Evolutionary conservation across 2,329 filamentous ascomycete species (phyloP), one percentile per base, ranked within the genome.

Genomic region (Colletotrichum theobromicola): DNA sequence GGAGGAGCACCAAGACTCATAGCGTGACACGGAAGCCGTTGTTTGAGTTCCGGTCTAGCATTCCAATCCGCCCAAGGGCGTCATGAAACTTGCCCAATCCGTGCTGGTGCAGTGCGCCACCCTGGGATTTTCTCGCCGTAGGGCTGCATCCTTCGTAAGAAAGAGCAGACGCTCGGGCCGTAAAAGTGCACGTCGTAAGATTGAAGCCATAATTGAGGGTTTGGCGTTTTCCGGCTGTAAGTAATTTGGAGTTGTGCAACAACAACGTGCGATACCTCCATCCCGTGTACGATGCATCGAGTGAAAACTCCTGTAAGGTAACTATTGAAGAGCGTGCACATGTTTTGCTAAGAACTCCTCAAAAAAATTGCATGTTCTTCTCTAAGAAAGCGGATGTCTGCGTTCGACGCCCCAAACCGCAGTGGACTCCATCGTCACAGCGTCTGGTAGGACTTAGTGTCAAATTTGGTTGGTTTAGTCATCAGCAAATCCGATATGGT

Each of bases 381-480:
- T 18, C 4, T 42, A 16, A 42, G 1, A 30, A 21, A n/a, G 7
- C 28, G 16, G 4, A 16, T n/a, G n/a, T n/a, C n/a, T n/a, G n/a
- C n/a, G n/a, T n/a, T 58, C 13, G 18, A 1, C 57, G 28, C 12
- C 7, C 28, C n/a, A 30, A 30, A 16, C 26, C 8, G 5, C 57
- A 13, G 7, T 60, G 6, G 18, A 7, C 26, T 60, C 55, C 8
- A n/a, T 28, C 26, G 24, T 6, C 3, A 8, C 28, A 32, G 2
- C 15, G 16, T 10, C 26, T 10, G 5, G 13, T 1, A 1, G 24
- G 13, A 0, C 18, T 60, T 60, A 21, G 30, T 16, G 28, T 7
- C 3, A 2, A 3, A 15, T 2, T 26, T 28, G 2, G 0, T 4
- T 4, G 1, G 0, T 0, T 0, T 18, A 0, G 2, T 7, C 28